These are phyloP conservation scores for Aspergillus pseudonomiae DNA, from an alignment of 2,329 filamentous ascomycete species.

Conservation along the genomic window DNA sequence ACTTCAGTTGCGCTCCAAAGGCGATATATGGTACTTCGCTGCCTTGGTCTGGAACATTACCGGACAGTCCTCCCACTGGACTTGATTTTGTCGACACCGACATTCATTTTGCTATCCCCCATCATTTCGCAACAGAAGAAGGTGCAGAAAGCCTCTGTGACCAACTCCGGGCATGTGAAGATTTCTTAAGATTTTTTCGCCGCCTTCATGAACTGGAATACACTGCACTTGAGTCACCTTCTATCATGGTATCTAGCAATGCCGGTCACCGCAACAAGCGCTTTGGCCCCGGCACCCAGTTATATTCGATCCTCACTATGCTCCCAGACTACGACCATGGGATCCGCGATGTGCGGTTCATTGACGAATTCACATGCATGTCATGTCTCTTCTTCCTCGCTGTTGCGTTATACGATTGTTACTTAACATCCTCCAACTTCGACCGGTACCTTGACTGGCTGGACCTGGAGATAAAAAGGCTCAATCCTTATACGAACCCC, in stretches of 20 bases:
- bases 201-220: slow-evolving; percentile 29
- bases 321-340: slow-evolving; percentile 37
- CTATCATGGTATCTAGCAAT: slow-evolving; percentile 6
- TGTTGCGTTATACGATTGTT: slow-evolving; percentile 32
- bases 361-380: slow-evolving; percentile 37
- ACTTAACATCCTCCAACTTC: slow-evolving; percentile 28
- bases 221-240: slow-evolving; percentile 21
- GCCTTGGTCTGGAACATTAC: slow-evolving; percentile 33
- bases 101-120: slow-evolving; percentile 23
- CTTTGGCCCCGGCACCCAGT: slow-evolving; percentile 27
- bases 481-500: slow-evolving; percentile 28
- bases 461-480: slow-evolving; percentile 24
- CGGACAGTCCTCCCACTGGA: slow-evolving; percentile 25
- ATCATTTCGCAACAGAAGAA: slow-evolving; percentile 14
- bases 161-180: slow-evolving; percentile 31
- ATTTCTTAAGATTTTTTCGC: slow-evolving; percentile 36
- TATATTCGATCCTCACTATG: slow-evolving; percentile 32
- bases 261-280: slow-evolving; percentile 16
- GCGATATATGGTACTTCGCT: slow-evolving; percentile 32
- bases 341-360: slow-evolving; percentile 36
- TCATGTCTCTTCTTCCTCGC: slow-evolving; percentile 35
- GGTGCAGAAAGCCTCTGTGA: slow-evolving; percentile 24
- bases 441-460: slow-evolving; percentile 34
- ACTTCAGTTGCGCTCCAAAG: slow-evolving; percentile 35
- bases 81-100: slow-evolving; percentile 29